Evolutionary conservation across 352 stramenopile genomes (phyloP).

Genomic region (Phytophthora citrophthora): DNA sequence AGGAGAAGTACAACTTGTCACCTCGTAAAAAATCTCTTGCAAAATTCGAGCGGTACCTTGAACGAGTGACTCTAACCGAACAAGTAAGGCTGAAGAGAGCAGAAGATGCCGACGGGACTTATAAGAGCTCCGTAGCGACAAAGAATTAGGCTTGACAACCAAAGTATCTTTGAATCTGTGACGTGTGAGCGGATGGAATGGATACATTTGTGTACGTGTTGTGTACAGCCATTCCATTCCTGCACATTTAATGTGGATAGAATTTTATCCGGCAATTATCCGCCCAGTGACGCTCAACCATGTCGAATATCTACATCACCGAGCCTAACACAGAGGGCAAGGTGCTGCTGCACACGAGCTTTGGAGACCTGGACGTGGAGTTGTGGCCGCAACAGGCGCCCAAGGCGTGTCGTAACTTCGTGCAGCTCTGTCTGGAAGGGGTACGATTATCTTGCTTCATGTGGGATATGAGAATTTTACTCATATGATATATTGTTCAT

Average conservation of each 20-base stretch:
- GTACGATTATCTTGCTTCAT: slow-evolving; percentile 28
- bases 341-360: slow-evolving; percentile 96
- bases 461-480: background rate
- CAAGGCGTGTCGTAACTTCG: slow-evolving; percentile 93
- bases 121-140: slow-evolving; percentile 2
- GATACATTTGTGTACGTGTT: slow-evolving; percentile 1
- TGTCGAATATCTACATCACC: slow-evolving; percentile 98
- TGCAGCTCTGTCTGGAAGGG: slow-evolving; percentile 91
- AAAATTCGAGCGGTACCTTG: slow-evolving; percentile 55
- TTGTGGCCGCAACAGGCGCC: slow-evolving; percentile 97
- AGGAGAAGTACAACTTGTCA: slow-evolving; percentile 67
- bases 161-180: background rate
- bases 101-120: slow-evolving; percentile 23
- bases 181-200: slow-evolving; percentile 1
- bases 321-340: slow-evolving; percentile 96
- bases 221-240: slow-evolving; percentile 1
- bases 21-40: slow-evolving; percentile 45
- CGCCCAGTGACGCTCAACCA: slow-evolving; percentile 36
- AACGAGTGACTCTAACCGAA: slow-evolving; percentile 63
- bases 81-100: slow-evolving; percentile 51
- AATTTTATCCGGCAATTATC: background rate
- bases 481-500: background rate
- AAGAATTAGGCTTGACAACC: background rate
- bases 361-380: slow-evolving; percentile 97
- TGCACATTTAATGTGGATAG: too few species aligned